A percentile compares a stretch with the other conserved stretches of the same genome.
Evolutionary conservation across 2,329 filamentous ascomycete species (phyloP).

Genomic region (Erysiphe pulchra): DNA sequence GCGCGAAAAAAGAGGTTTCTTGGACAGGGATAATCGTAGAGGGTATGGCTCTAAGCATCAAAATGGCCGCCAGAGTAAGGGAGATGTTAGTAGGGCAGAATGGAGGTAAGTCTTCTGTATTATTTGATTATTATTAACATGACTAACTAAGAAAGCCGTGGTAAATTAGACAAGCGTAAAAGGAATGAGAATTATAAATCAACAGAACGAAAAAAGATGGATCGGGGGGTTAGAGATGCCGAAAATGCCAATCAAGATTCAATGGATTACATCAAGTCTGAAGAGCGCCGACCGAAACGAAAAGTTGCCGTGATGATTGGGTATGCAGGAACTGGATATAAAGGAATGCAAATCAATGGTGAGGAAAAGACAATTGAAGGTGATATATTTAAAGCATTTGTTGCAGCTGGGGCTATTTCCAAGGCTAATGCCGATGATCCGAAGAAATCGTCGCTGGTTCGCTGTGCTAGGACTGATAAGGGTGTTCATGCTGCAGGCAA

Average conservation of each 20-base stretch:
- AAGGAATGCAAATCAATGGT: conserved; percentile 77
- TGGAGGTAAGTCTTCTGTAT: conserved; percentile 28
- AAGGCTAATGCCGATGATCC: conserved; percentile 94
- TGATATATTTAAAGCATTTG: conserved; percentile 78
- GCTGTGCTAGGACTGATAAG: conserved; percentile 91
- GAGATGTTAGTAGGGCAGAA: conserved; percentile 39
- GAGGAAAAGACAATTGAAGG: conserved; percentile 84
- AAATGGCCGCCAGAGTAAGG: conserved; percentile 27
- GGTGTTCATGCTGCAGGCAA: conserved; percentile 92
- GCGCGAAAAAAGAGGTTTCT: too few species aligned
- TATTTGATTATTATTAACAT: conserved; percentile 11
- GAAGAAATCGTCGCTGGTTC: conserved; percentile 81
- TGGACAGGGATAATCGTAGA: conserved; percentile 20
- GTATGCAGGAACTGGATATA: conserved; percentile 89
- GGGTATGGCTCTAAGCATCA: conserved; percentile 14
- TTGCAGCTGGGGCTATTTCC: conserved; percentile 75
- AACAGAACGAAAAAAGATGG: conserved; percentile 27
- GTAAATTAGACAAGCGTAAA: conserved; percentile 24
- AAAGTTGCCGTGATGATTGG: conserved; percentile 92
- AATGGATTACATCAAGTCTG: conserved; percentile 65
- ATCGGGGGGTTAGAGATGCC: conserved; percentile 14
- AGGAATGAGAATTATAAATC: conserved; percentile 23
- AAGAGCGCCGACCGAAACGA: conserved; percentile 71
- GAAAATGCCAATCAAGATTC: conserved; percentile 23
- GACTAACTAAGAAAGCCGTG: conserved; percentile 24